Percentiles rank a stretch among this genome's conserved stretches.
Conservation (phyloP, 129 eudicot species). For the Chrysanthemum makinoi region DNA sequence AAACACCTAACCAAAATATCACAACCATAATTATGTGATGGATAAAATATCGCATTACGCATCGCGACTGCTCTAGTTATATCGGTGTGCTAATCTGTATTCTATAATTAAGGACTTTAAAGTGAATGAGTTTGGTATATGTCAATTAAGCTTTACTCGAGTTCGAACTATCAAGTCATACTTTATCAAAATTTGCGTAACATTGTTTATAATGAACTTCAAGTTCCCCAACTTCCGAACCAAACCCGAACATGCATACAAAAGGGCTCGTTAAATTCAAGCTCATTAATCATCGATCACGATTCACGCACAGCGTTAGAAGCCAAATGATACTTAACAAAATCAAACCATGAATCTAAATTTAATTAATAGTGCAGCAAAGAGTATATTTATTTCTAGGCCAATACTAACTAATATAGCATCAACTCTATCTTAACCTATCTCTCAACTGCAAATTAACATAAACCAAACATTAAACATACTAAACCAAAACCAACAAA, state of each 20-base stretch:
- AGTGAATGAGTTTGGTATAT: too few species aligned
- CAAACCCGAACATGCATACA: not conserved
- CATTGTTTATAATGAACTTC: too few species aligned
- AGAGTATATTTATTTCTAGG: slow-evolving; percentile 22
- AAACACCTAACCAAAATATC: too few species aligned
- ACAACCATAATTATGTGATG: too few species aligned
- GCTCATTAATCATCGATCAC: too few species aligned
- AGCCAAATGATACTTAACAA: not conserved
- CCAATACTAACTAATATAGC: slow-evolving; percentile 19
- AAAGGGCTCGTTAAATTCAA: not conserved
- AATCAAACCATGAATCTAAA: not conserved
- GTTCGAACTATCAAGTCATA: not conserved
- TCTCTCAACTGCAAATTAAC: not conserved
- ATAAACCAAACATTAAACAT: slow-evolving; percentile 12
- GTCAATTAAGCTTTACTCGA: too few species aligned
- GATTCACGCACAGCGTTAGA: too few species aligned
- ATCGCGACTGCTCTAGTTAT: too few species aligned
- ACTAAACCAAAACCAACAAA: slow-evolving; percentile 8
- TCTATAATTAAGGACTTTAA: too few species aligned
- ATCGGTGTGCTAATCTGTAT: too few species aligned
- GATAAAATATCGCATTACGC: too few species aligned
- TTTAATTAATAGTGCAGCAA: slow-evolving; percentile 9
- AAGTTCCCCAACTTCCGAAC: not conserved
- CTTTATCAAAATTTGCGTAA: not conserved
- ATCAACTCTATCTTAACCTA: slow-evolving; percentile 17